Evolutionary conservation across 495 filamentous ascomycete genomes (phyloP).

Genomic region (Parachaetomium inaequale): DNA sequence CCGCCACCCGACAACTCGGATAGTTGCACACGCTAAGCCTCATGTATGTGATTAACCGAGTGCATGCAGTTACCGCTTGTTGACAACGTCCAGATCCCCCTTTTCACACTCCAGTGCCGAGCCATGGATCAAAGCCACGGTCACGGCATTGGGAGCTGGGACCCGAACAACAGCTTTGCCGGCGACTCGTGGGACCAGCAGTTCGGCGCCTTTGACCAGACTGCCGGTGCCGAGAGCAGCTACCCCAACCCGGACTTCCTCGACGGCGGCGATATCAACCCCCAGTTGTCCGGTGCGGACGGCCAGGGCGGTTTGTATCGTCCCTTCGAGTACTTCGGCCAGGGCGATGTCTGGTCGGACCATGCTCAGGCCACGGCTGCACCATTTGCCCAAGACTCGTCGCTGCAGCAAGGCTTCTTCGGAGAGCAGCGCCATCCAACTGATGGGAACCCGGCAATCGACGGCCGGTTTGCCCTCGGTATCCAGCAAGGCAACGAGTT

Average conservation of each 20-base stretch:
- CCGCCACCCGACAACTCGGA: too few relatives aligned
- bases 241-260: constrained; percentile 28
- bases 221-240: constrained; percentile 16
- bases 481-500: constrained; percentile 19
- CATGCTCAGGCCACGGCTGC: constrained; percentile 11
- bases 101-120: constrained; percentile 9
- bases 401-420: constrained; percentile 19
- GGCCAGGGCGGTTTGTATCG: constrained; percentile 21
- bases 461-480: constrained; percentile 25
- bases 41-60: constrained; percentile 7
- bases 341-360: constrained; percentile 23
- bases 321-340: constrained; percentile 20
- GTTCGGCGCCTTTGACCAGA: constrained; percentile 22
- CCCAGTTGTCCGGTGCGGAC: constrained; percentile 25
- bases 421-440: constrained; percentile 20
- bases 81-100: constrained; percentile 15
- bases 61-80: constrained; percentile 2
- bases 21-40: constrained; percentile 1
- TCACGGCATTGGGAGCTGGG: constrained; percentile 26
- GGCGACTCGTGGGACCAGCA: constrained; percentile 28
- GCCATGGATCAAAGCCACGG: constrained; percentile 29
- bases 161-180: constrained; percentile 23
- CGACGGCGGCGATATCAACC: constrained; percentile 11
- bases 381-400: constrained; percentile 22
- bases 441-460: constrained; percentile 18